Conservation (phyloP, 352 stramenopile species). For the Phytophthora macrochlamydospora region DNA sequence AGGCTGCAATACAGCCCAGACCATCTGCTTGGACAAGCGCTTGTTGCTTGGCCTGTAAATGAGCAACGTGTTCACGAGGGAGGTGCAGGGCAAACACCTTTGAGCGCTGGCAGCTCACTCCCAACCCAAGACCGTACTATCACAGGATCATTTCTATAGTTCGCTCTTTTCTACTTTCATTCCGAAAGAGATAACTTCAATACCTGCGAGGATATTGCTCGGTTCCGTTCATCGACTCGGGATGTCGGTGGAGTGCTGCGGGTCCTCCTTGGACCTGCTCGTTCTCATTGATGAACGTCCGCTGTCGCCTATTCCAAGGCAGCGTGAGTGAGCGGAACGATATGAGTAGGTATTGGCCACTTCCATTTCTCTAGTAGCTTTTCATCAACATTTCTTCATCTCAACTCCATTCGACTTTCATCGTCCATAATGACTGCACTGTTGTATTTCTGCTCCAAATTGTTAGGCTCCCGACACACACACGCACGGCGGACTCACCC, state of each 20-base stretch:
- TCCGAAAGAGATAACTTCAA: not conserved
- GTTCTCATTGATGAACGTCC: no score
- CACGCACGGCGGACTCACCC: not conserved
- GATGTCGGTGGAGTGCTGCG: no score
- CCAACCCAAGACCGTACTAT: not conserved
- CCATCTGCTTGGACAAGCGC: not conserved
- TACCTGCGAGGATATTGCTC: no score
- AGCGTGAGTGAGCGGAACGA: conserved; percentile 1
- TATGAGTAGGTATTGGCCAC: not conserved
- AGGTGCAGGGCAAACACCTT: not conserved
- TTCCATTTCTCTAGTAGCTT: no score
- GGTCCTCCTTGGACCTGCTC: no score
- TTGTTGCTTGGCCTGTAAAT: conserved; percentile 1
- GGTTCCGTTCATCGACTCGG: no score
- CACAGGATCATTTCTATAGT: conserved; percentile 3
- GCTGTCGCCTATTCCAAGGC: no score
- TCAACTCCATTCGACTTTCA: no score
- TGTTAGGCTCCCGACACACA: not conserved
- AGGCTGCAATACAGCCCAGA: no score
- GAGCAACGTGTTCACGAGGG: not conserved
- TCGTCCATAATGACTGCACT: no score
- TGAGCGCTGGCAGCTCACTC: not conserved
- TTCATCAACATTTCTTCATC: no score
- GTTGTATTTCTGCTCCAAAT: no score
- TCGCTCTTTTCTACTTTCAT: not conserved